These are phyloP conservation scores for Pelargonium australe DNA, from an alignment of 441 rosid genomes.

Conservation along the genomic window DNA sequence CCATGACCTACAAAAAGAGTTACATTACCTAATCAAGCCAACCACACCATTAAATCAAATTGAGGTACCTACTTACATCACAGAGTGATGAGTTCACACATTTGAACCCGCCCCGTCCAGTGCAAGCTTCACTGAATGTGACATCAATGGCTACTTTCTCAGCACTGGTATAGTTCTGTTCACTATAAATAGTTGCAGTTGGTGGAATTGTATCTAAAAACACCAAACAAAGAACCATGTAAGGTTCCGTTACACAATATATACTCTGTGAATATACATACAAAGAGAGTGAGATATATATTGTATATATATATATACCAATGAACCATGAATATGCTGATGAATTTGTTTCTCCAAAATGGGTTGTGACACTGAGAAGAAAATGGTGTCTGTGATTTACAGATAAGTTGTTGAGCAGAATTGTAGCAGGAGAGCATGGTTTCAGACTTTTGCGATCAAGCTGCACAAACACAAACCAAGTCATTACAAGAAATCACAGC, in stretches of 20 bases:
- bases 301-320: constrained; percentile 21
- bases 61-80: constrained; percentile 32
- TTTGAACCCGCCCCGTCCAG: constrained; percentile 42
- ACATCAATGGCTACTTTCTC: constrained; percentile 33
- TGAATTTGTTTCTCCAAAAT: constrained; percentile 35
- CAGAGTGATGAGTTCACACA: constrained; percentile 48
- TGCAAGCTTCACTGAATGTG: constrained; percentile 46
- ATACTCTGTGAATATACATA: too few relatives aligned
- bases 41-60: neutral
- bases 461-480: constrained; percentile 27
- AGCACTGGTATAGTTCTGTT: constrained; percentile 40
- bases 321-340: constrained; percentile 51
- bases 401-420: constrained; percentile 34
- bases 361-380: constrained; percentile 38
- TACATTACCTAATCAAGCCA: neutral
- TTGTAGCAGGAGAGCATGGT: constrained; percentile 30
- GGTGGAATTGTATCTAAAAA: constrained; percentile 41
- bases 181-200: constrained; percentile 40
- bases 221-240: constrained; percentile 1
- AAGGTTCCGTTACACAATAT: neutral
- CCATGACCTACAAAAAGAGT: constrained; percentile 29
- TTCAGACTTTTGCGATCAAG: constrained; percentile 38
- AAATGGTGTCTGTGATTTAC: constrained; percentile 36
- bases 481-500: neutral
- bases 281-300: too few relatives aligned